A percentile compares a stretch with the other conserved stretches of the same genome.
Conservation (phyloP, 192 early-diverging fungal species). For the Dispira parvispora region DNA sequence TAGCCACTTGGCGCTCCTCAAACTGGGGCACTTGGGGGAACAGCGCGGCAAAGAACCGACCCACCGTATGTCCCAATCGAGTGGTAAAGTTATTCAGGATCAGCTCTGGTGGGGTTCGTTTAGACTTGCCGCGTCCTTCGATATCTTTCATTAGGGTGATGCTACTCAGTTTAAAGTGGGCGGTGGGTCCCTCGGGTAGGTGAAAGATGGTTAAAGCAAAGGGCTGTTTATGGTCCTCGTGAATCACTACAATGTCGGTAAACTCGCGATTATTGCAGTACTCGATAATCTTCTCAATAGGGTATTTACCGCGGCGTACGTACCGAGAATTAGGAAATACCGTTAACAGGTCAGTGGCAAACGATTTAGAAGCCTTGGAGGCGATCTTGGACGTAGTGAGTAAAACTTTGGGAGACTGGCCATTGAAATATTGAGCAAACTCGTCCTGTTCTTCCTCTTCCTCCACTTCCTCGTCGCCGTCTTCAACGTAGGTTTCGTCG, state of each 20-base stretch:
- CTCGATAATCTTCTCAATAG: slow-evolving; percentile 81
- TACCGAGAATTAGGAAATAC: slow-evolving; percentile 87
- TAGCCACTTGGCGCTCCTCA: slow-evolving; percentile 80
- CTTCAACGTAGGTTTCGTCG: slow-evolving; percentile 78
- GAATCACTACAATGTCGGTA: slow-evolving; percentile 87
- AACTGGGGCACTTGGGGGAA: slow-evolving; percentile 98
- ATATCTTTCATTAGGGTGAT: slow-evolving; percentile 69
- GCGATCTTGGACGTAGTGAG: slow-evolving; percentile 59
- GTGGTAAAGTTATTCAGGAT: slow-evolving; percentile 98
- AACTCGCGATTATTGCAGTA: slow-evolving; percentile 75
- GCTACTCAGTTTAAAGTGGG: slow-evolving; percentile 82
- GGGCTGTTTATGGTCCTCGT: slow-evolving; percentile 83
- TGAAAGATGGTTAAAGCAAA: slow-evolving; percentile 88
- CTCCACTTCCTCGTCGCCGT: slow-evolving; percentile 61
- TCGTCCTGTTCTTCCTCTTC: slow-evolving; percentile 75
- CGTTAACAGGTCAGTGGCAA: slow-evolving; percentile 73
- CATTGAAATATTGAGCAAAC: slow-evolving; percentile 77
- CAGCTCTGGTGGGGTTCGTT: slow-evolving; percentile 79
- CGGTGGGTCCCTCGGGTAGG: slow-evolving; percentile 91
- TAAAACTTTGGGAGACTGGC: slow-evolving; percentile 76
- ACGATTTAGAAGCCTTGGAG: slow-evolving; percentile 46
- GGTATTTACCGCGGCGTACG: slow-evolving; percentile 77
- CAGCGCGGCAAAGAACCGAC: slow-evolving; percentile 85
- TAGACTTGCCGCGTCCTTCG: slow-evolving; percentile 57
- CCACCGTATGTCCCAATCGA: slow-evolving; percentile 88